Base-by-base conservation (phyloP, 2,329 filamentous ascomycete species). In the Trichoderma sp. region DNA sequence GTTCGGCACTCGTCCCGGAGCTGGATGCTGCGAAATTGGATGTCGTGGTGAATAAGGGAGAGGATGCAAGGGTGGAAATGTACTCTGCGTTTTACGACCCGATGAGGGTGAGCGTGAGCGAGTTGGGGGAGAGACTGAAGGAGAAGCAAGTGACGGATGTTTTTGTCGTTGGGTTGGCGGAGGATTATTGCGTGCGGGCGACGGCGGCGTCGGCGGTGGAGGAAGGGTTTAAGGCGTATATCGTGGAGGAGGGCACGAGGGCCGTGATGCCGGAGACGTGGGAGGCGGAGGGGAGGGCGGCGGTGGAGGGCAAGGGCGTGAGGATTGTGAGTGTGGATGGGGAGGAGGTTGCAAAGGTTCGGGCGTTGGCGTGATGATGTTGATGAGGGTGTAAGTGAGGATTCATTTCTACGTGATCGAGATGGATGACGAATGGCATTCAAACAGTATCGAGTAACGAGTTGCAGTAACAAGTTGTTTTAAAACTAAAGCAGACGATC, bases 21-120 rank as follows among this genome's bases (percentile, higher is more conserved):
- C 84, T 98, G 1, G 82, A 92, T 59, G 68, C 76, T 15, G 73
- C 75, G 8, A 83, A 82, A 17, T 72, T 97, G n/a, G 85, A 94
- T 72, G 73, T 79, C 39, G 81, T 93, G 32, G 80, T 97, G 15
- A 86, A 91, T 72, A 99, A 99, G 81, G 95, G 95, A 12, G 86
- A 84, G 75, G 85, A 93, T 75, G 77, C 83, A 53, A 82, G 86
- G 53, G 86, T 97, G 2, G 95, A 99, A 79, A 97, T 97, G 91
- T 98, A 97, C 80, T 94, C 91, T 70, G 93, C 90, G 0, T 98
- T 99, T 74, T 90, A 90, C 69, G 92, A 94, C 75, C 91, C 92
- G 0, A 94, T 97, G 73, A 80, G 80, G 35, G 82, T 90, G 15
- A 82, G 81, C 29, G 87, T 89, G 73, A 89, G 86, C 73, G 89